Conservation (phyloP, 345 rosid genomes). For the Sapria himalayana region DNA sequence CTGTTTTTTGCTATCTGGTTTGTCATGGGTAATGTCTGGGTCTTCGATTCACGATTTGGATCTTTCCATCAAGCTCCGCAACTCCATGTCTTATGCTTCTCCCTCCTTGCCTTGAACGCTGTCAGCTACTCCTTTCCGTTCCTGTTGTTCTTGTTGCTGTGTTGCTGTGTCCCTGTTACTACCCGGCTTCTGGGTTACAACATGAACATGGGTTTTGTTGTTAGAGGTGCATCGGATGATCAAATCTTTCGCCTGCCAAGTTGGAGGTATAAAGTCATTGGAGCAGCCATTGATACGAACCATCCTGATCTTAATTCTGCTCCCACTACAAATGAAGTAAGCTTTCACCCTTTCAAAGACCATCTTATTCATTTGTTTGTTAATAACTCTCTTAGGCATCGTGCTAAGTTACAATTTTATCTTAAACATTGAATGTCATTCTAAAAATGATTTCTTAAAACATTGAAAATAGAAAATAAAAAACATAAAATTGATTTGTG, state of each 20-base stretch:
- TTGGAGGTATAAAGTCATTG: constrained; percentile 50
- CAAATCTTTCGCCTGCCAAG: constrained; percentile 65
- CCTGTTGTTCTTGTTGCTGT: constrained; percentile 63
- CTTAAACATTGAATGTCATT: too few relatives aligned
- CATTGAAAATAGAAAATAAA: too few relatives aligned
- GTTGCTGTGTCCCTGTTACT: constrained; percentile 65
- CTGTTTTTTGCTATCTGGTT: constrained; percentile 99
- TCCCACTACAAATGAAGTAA: constrained; percentile 20
- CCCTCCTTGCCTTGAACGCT: constrained; percentile 85
- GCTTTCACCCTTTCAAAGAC: too few relatives aligned
- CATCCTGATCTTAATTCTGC: constrained; percentile 14
- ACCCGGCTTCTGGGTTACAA: constrained; percentile 81
- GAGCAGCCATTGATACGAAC: constrained; percentile 15
- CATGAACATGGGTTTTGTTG: constrained; percentile 65
- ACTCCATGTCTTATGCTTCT: constrained; percentile 72
- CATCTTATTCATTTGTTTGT: too few relatives aligned
- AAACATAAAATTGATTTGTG: too few relatives aligned
- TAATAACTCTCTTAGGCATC: too few relatives aligned
- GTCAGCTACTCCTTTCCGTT: constrained; percentile 82
- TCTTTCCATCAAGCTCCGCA: constrained; percentile 65
- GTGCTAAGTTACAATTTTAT: too few relatives aligned
- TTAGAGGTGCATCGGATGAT: constrained; percentile 77
- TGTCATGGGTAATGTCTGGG: constrained; percentile 97
- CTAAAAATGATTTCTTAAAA: too few relatives aligned
- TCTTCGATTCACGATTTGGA: constrained; percentile 75